Base-by-base conservation (phyloP, 768 basidiomycete species). In the Mycena sanguinolenta region DNA sequence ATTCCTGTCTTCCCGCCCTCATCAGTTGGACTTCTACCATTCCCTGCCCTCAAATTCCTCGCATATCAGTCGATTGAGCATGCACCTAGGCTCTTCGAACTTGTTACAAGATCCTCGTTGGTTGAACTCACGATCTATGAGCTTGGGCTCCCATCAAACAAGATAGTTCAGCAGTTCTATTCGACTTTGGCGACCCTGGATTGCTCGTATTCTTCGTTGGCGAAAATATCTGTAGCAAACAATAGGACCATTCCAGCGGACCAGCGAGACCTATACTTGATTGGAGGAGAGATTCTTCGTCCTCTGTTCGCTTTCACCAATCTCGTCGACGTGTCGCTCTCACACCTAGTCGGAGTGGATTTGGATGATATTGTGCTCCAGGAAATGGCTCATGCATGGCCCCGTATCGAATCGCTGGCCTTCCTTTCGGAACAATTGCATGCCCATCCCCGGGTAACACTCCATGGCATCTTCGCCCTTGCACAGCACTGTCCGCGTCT, bases 401-500 rank as follows among this genome's bases (percentile, higher is more conserved):
- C 38, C 4, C 52, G 27, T n/a, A 28, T 64, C 39, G 39, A 64
- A 46, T 23, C 7, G 1, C n/a, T 63, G 10, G 10, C 1, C 8
- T 39, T 63, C 52, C 13, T 19, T 14, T 4, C 39, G 5, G 21
- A 32, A 10, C 3, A 0, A 2, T 39, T 7, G 1, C 23, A 23
- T 12, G 42, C 30, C 19, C 3, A 3, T 7, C 21, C 64, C 16
- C 54, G 57, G 1, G 44, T 65, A 8, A 58, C 64, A 23, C 55
- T 58, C 39, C 32, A 65, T 54, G 64, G 39, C 8, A 27, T 58
- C n/a, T 49, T 25, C 28, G 53, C 46, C 14, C 53, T 66, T 4
- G 55, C 65, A 5, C 38, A 52, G 27, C 36, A 59, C 38, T 66
- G 49, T 27, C 58, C 65, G 2, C 30, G n/a, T 36, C 58, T 66